These are phyloP conservation scores for Epichloe bromicola DNA, from an alignment of 2,329 filamentous ascomycete species.

Conservation along the genomic window DNA sequence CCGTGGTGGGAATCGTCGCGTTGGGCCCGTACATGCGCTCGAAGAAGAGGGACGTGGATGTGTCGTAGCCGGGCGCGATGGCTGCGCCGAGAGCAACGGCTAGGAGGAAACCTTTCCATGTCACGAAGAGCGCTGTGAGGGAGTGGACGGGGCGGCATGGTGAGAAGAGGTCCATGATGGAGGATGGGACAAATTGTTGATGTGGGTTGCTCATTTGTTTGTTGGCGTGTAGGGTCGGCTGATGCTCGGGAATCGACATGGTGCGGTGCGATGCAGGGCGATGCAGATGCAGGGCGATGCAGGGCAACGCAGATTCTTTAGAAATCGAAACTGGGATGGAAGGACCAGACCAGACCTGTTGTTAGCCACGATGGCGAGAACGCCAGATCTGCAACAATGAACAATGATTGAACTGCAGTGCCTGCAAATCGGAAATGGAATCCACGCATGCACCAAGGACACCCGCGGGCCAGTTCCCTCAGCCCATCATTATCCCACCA, in stretches of 20 bases:
- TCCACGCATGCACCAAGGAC: background rate
- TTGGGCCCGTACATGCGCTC: conserved; percentile 19
- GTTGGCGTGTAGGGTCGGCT: background rate
- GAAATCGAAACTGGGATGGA: too few relatives aligned
- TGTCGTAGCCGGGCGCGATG: conserved; percentile 58
- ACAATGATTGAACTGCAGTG: too few relatives aligned
- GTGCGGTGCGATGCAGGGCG: too few relatives aligned
- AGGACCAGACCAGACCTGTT: too few relatives aligned
- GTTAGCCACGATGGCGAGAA: too few relatives aligned
- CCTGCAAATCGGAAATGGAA: background rate
- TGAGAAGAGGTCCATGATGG: conserved; percentile 1
- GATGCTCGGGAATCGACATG: too few relatives aligned
- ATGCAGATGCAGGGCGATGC: too few relatives aligned
- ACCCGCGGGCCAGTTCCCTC: conserved; percentile 13
- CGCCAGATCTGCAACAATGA: too few relatives aligned
- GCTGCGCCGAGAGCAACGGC: conserved; percentile 39
- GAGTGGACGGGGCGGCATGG: background rate
- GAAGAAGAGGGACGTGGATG: conserved; percentile 48
- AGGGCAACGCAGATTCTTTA: too few relatives aligned
- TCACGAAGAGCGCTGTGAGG: conserved; percentile 31
- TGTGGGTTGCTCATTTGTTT: background rate
- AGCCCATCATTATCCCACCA: conserved; percentile 11
- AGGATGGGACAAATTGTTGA: background rate
- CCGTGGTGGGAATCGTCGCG: conserved; percentile 30
- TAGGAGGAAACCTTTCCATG: conserved; percentile 59